Evolutionary conservation across 163 green algal species (phyloP), one percentile per base, ranked within the genome.

Genomic region (Prototheca stagnorum): DNA sequence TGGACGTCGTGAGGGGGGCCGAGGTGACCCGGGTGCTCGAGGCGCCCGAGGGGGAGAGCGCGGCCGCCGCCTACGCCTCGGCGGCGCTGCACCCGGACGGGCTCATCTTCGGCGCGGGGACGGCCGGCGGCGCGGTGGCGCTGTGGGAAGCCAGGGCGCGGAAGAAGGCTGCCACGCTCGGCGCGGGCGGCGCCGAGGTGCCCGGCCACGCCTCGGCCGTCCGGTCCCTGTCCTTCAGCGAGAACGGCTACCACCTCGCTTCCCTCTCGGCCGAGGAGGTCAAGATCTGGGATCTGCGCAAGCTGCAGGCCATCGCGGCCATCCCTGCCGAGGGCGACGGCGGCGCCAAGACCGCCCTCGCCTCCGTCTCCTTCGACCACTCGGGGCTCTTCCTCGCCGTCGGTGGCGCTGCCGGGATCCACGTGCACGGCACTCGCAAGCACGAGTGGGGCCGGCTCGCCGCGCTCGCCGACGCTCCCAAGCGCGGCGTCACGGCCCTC

Each of bases 241-340:
- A 98, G 57, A 98, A 98, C 56, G 89, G 54, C 16, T 97, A 94
- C 75, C 84, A 88, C 69, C 63, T 96, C 59, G 86, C 88, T 3
- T 74, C 75, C 2, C 70, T 74, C 4, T 74, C 71, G 11, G 47
- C 61, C n/a, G 82, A 95, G 35, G 80, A 79, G 41, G 74, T 95
- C 21, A 93, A 92, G 73, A 49, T 98, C 34, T 98, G 88, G 88
- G 89, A 98, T 59, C 76, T 98, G 49, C 77, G 89, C 35, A 97
- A 97, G 74, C 74, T 94, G 23, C 79, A 79, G 51, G 82, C 78
- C 61, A 76, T 92, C 69, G 73, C 68, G 69, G 79, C 42, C 53
- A 70, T 54, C 19, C 16, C 14, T n/a, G n/a, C n/a, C n/a, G n/a
- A n/a, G n/a, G n/a, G n/a, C n/a, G n/a, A n/a, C n/a, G 49, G 37